phyloP scores from a whole-genome alignment of 805 yeast species.

The Candida sakaeoensis region DNA sequence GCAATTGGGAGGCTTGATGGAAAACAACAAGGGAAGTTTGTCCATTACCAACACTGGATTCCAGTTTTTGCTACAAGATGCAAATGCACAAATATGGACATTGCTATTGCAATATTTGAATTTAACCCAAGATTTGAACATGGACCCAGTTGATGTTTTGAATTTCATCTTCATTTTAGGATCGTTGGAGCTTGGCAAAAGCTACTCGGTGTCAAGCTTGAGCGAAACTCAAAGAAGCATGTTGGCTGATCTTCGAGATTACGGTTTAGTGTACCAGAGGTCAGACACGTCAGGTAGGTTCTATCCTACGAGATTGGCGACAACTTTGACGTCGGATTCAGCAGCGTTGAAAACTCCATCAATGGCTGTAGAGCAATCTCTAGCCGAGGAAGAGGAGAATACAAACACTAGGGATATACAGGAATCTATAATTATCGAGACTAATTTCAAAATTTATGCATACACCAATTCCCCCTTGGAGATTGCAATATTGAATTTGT shows the following conservation, averaged over 20 bases:
- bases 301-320: slow-evolving; percentile 88
- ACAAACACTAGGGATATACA: slow-evolving; percentile 41
- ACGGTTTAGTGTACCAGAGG: slow-evolving; percentile 77
- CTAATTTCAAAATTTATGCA: slow-evolving; percentile 90
- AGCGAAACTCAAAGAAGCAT: slow-evolving; percentile 79
- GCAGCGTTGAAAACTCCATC: slow-evolving; percentile 70
- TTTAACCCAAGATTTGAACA: slow-evolving; percentile 75
- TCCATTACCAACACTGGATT: slow-evolving; percentile 88
- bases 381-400: slow-evolving; percentile 21
- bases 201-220: slow-evolving; percentile 67
- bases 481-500: slow-evolving; percentile 84
- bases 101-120: slow-evolving; percentile 80
- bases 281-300: slow-evolving; percentile 56
- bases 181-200: slow-evolving; percentile 84
- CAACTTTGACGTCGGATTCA: slow-evolving; percentile 83
- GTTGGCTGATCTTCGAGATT: slow-evolving; percentile 87
- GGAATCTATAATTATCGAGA: slow-evolving; percentile 85
- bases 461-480: slow-evolving; percentile 93
- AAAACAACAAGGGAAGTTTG: slow-evolving; percentile 30
- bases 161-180: slow-evolving; percentile 93
- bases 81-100: slow-evolving; percentile 94
- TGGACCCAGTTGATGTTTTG: slow-evolving; percentile 95
- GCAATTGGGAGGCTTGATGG: slow-evolving; percentile 85
- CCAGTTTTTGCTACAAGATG: slow-evolving; percentile 89
- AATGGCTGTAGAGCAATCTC: slow-evolving; percentile 67